Conservation (phyloP, 2,329 filamentous ascomycete species). For the Sclerotiophoma versabilis region DNA sequence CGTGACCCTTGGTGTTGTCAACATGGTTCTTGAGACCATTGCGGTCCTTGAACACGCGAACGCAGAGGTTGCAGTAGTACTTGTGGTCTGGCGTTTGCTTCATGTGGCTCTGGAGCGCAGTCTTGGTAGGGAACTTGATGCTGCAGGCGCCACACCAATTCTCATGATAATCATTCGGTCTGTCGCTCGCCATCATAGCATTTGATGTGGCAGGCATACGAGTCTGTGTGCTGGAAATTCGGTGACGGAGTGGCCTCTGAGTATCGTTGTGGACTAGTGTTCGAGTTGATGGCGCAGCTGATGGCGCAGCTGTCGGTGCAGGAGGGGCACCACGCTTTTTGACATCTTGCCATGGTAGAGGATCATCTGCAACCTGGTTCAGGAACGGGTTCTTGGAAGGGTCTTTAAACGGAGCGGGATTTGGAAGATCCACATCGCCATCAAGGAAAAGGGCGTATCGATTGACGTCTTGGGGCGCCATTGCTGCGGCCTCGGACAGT, state of each 20-base stretch:
- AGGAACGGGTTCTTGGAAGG: constrained; percentile 25
- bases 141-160: constrained; percentile 46
- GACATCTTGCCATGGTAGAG: constrained; percentile 38
- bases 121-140: constrained; percentile 31
- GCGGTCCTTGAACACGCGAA: constrained; percentile 43
- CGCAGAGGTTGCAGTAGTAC: constrained; percentile 47
- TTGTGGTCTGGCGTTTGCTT: constrained; percentile 36
- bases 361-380: constrained; percentile 34
- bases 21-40: constrained; percentile 47
- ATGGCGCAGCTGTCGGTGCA: not conserved
- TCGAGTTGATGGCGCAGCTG: constrained; percentile 1
- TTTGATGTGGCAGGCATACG: constrained; percentile 15
- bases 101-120: constrained; percentile 32
- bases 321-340: constrained; percentile 25
- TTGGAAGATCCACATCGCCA: constrained; percentile 13
- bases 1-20: constrained; percentile 39
- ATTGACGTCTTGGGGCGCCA: constrained; percentile 28
- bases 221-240: not conserved
- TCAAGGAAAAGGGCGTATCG: constrained; percentile 36
- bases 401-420: constrained; percentile 9
- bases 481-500: not conserved
- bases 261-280: constrained; percentile 22
- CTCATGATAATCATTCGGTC: constrained; percentile 27
- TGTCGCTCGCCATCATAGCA: constrained; percentile 20
- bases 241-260: not conserved